Percentiles rank a stretch among this genome's conserved stretches.
Evolutionary conservation across 106 monocot species (phyloP).

Genomic region (Phalaenopsis equestris): DNA sequence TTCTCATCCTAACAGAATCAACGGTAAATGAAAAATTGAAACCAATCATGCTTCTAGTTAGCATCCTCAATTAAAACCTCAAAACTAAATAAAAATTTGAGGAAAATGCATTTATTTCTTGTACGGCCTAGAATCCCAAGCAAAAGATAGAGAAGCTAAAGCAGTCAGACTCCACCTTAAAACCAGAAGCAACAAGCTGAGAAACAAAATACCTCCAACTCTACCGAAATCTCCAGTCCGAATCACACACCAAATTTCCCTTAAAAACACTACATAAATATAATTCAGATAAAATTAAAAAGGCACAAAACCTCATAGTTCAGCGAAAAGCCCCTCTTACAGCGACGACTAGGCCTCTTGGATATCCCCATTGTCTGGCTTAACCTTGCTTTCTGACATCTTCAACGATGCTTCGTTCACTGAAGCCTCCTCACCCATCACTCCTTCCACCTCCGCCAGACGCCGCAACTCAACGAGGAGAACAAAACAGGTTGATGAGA

Average conservation of each 20-base stretch:
- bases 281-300: background rate
- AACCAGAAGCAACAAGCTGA: background rate
- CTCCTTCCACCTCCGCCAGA: conserved; percentile 12
- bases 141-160: background rate
- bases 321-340: conserved; percentile 75
- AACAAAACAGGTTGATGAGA: background rate
- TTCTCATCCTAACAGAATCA: background rate
- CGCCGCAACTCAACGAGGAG: background rate
- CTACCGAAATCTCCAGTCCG: background rate
- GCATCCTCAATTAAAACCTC: background rate
- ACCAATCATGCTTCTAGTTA: background rate
- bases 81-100: background rate
- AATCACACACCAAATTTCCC: background rate
- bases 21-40: background rate
- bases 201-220: background rate
- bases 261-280: background rate
- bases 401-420: conserved; percentile 36
- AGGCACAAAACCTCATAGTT: conserved; percentile 61
- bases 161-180: background rate
- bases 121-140: background rate
- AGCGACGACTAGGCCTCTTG: conserved; percentile 85
- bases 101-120: background rate
- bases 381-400: conserved; percentile 49
- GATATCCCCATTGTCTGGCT: conserved; percentile 80
- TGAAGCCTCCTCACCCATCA: conserved; percentile 14